Evolutionary conservation across 2,329 filamentous ascomycete genomes (phyloP), one percentile per base, ranked within the genome.

Genomic region (Cephalotrichum gorgonifer): DNA sequence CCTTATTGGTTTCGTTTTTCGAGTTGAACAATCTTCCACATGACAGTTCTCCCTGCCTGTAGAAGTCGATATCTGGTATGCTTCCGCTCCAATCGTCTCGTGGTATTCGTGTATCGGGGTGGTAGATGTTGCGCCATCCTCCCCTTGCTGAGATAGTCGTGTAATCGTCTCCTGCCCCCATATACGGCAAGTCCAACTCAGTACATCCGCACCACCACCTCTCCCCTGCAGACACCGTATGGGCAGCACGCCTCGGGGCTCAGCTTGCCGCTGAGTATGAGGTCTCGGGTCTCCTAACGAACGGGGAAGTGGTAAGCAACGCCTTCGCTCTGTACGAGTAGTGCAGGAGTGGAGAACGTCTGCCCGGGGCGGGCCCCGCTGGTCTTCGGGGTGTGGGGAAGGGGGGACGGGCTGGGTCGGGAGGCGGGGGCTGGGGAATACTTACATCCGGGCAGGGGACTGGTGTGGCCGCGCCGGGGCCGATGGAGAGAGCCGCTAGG

Each of bases 171-270:
- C 35, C 7, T 9, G 17, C 7, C 17, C n/a, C 35, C 55, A 30
- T 56, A n/a, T n/a, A n/a, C n/a, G n/a, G n/a, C n/a, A n/a, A n/a
- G n/a, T n/a, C n/a, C n/a, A n/a, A n/a, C n/a, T 57, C 58, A 65
- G 48, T 63, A 65, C 58, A 74, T 72, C 9, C 66, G 65, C 47
- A 74, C 57, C 41, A 76, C 70, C 44, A 76, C 70, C 51, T 74
- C 68, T 48, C 68, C 68, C 49, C 72, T 71, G 61, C 74, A 78
- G 30, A 62, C 62, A 45, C 75, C 74, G 53, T 77, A 76, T n/a
- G 70, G 71, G 58, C 75, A 78, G 59, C 75, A 78, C 12, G 62
- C 69, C 26, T 74, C 69, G n/a, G 72, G 66, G 20, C 67, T 64
- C 51, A 73, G 62, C 26, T 68, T 59, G 48, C 74, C 73, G 26